Conservation (phyloP, 1,284 basidiomycete genomes). For the Papiliotrema nemorosa region DNA sequence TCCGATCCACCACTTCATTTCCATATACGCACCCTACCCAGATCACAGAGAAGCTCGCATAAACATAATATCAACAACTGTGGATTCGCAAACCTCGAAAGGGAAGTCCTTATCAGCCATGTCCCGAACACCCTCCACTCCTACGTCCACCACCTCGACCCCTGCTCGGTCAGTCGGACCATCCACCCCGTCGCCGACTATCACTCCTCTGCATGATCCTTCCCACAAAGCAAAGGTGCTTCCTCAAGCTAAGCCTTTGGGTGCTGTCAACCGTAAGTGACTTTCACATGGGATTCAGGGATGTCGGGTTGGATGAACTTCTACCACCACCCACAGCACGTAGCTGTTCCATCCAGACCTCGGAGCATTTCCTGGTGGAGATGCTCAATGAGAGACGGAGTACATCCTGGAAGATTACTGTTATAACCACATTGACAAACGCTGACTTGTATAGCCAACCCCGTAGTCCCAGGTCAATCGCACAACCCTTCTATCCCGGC, state of each 20-base stretch:
- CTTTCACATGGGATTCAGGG: slow-evolving; percentile 5
- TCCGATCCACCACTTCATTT: not conserved
- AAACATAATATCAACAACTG: not conserved
- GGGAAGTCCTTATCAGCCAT: not conserved
- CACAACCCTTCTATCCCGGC: slow-evolving; percentile 25
- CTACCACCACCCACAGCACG: not conserved
- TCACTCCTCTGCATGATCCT: slow-evolving; percentile 80
- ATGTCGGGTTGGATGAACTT: too few relatives aligned
- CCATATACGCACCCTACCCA: not conserved
- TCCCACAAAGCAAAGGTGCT: slow-evolving; percentile 71
- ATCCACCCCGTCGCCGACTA: slow-evolving; percentile 31
- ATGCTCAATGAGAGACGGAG: too few relatives aligned
- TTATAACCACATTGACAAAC: too few relatives aligned
- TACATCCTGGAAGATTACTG: too few relatives aligned
- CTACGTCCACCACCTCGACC: slow-evolving; percentile 18
- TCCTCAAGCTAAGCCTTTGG: slow-evolving; percentile 72
- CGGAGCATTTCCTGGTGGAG: not conserved
- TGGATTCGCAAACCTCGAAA: not conserved
- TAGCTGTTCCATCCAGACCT: not conserved
- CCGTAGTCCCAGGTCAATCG: slow-evolving; percentile 45
- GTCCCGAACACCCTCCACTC: slow-evolving; percentile 4
- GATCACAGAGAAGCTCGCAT: not conserved
- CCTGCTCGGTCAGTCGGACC: slow-evolving; percentile 17
- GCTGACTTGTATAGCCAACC: slow-evolving; percentile 34
- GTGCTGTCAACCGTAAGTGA: slow-evolving; percentile 55